Percentiles rank a stretch among this genome's conserved stretches.
Evolutionary conservation across 257 asterid species (phyloP).

Genomic region (Rubia yunnanensis): DNA sequence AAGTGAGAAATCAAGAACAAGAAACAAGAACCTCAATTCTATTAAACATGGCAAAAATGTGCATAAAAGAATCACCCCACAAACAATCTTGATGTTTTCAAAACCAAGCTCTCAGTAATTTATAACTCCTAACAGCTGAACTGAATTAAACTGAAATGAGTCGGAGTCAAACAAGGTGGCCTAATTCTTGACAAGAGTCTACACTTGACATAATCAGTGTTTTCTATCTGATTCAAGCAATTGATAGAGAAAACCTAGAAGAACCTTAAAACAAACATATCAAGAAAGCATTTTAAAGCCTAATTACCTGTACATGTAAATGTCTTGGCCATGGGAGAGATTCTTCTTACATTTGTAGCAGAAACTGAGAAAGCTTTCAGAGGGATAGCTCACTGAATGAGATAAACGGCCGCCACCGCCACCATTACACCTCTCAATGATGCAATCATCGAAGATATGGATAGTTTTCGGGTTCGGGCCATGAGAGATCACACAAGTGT

Average conservation of each 20-base stretch:
- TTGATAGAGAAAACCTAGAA: background rate
- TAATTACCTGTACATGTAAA: constrained; percentile 74
- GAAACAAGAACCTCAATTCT: background rate
- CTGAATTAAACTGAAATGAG: background rate
- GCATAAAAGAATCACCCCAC: background rate
- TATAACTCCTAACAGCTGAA: background rate
- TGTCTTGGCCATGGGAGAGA: constrained; percentile 67
- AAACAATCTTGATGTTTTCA: too few relatives aligned
- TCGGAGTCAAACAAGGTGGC: too few relatives aligned
- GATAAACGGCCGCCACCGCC: constrained; percentile 14
- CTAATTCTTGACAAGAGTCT: too few relatives aligned
- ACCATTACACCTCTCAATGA: constrained; percentile 67
- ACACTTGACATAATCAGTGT: too few relatives aligned
- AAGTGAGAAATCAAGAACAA: background rate
- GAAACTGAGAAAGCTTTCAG: constrained; percentile 62
- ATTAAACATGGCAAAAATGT: background rate
- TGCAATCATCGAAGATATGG: constrained; percentile 76
- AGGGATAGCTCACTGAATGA: constrained; percentile 42
- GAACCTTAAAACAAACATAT: background rate
- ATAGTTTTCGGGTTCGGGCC: constrained; percentile 83
- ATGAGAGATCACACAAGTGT: constrained; percentile 71
- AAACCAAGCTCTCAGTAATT: too few relatives aligned
- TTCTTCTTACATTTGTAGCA: constrained; percentile 66
- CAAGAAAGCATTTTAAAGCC: constrained; percentile 9
- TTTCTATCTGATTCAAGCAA: background rate